These are phyloP conservation scores for Mycena albidolilacea DNA, from an alignment of 768 basidiomycete species.

Conservation along the genomic window DNA sequence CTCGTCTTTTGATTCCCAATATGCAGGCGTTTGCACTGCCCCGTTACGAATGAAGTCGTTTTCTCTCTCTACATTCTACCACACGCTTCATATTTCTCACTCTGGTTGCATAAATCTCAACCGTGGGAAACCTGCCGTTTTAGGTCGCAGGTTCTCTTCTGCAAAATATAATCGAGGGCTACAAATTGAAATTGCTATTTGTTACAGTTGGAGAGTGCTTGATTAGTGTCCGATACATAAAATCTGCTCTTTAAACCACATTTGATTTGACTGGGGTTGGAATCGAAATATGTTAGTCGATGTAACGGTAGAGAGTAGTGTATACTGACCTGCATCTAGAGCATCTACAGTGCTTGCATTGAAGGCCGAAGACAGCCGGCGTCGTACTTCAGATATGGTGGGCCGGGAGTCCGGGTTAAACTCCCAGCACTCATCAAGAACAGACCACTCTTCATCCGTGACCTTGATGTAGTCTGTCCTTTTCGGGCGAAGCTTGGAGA, in stretches of 20 bases:
- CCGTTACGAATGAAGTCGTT: not conserved
- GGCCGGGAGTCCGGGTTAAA: not conserved
- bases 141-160: too few species aligned
- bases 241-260: too few species aligned
- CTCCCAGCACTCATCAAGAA: not conserved
- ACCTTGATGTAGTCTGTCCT: not conserved
- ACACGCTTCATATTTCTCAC: slow-evolving; percentile 1
- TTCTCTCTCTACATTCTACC: slow-evolving; percentile 3
- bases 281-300: too few species aligned
- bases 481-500: not conserved
- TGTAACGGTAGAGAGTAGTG: not conserved
- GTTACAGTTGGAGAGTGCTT: too few species aligned
- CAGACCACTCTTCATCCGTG: not conserved
- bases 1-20: not conserved
- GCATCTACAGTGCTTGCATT: not conserved
- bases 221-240: too few species aligned
- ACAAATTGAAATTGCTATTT: too few species aligned
- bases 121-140: not conserved
- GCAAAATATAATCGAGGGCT: too few species aligned
- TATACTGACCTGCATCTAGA: not conserved
- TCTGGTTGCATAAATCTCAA: not conserved
- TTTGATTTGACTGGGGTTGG: too few species aligned
- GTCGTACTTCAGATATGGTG: not conserved
- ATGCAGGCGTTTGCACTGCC: slow-evolving; percentile 18
- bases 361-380: not conserved